These are phyloP conservation scores for Plasmodium relictum DNA, from an alignment of 169 alveolate species.

Conservation along the genomic window DNA sequence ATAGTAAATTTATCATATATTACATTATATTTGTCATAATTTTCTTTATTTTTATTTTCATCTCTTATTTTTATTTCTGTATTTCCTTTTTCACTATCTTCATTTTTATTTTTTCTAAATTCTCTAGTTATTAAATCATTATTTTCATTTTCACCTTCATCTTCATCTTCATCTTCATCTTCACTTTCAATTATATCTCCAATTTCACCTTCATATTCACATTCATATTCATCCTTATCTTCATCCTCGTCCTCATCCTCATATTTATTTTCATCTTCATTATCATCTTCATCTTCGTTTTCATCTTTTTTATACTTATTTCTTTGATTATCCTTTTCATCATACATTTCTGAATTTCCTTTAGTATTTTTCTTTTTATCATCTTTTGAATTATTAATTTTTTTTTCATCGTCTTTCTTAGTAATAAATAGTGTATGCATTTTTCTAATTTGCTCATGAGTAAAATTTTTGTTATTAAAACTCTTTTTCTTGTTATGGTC, in stretches of 20 bases:
- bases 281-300: background rate
- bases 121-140: too few species aligned
- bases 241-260: background rate
- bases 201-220: background rate
- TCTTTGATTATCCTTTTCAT: background rate
- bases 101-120: background rate
- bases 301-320: background rate
- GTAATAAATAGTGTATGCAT: slow-evolving; percentile 23
- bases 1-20: background rate
- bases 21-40: background rate
- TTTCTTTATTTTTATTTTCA: background rate
- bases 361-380: background rate
- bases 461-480: background rate
- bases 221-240: background rate
- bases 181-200: background rate
- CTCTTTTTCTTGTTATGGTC: background rate
- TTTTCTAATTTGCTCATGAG: slow-evolving; percentile 45
- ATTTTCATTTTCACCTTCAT: background rate
- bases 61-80: background rate
- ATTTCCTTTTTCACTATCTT: background rate
- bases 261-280: background rate
- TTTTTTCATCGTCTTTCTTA: slow-evolving; percentile 17
- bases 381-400: slow-evolving; percentile 9
- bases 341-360: background rate
- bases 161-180: background rate